These are phyloP conservation scores for Boletellus emodensis DNA, from an alignment of 768 basidiomycete species.

Conservation along the genomic window DNA sequence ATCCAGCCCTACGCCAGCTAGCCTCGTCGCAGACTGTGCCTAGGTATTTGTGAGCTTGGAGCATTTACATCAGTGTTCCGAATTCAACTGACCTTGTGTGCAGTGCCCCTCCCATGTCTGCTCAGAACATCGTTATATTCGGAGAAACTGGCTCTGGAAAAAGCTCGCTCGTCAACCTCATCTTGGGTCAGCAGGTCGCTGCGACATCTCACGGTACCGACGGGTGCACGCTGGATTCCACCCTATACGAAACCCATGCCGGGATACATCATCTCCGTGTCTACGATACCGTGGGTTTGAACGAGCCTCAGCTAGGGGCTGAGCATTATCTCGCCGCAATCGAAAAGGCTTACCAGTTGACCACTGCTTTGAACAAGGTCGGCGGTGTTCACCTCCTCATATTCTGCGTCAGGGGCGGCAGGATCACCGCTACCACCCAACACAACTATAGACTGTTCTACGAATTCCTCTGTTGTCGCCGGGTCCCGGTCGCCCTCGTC, in stretches of 20 bases:
- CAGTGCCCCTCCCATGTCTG: slow-evolving; percentile 13
- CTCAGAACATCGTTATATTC: slow-evolving; percentile 30
- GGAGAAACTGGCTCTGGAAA: slow-evolving; percentile 36
- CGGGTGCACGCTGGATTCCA: slow-evolving; percentile 36
- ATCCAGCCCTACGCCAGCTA: background rate
- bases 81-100: slow-evolving; percentile 1
- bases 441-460: slow-evolving; percentile 37
- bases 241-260: slow-evolving; percentile 19
- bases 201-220: slow-evolving; percentile 29
- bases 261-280: slow-evolving; percentile 17
- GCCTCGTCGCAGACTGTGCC: background rate
- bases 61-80: background rate
- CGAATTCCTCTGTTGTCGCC: slow-evolving; percentile 35
- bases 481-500: slow-evolving; percentile 38
- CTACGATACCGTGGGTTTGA: slow-evolving; percentile 32
- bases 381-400: slow-evolving; percentile 38
- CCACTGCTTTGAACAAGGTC: slow-evolving; percentile 23
- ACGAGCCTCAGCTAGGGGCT: slow-evolving; percentile 24
- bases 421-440: slow-evolving; percentile 32
- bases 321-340: slow-evolving; percentile 25
- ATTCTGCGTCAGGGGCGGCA: slow-evolving; percentile 35
- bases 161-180: slow-evolving; percentile 44
- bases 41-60: slow-evolving; percentile 8
- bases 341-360: slow-evolving; percentile 29
- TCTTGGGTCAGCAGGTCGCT: slow-evolving; percentile 30